A percentile compares a stretch with the other conserved stretches of the same genome.
These are phyloP conservation scores for Termitomyces sp. DNA, from an alignment of 768 basidiomycete genomes.

Conservation along the genomic window DNA sequence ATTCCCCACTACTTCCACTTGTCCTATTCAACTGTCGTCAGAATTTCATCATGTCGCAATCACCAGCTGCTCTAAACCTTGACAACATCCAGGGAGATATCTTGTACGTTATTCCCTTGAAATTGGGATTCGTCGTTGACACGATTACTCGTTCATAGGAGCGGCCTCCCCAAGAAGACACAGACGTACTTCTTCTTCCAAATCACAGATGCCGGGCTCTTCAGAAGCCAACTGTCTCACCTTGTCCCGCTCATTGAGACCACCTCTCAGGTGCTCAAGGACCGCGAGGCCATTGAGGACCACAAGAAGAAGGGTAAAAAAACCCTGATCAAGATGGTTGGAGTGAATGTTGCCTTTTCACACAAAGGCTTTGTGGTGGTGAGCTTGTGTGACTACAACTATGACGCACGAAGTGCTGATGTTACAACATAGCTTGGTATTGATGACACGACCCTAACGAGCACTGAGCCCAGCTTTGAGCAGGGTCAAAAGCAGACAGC, in stretches of 20 bases:
- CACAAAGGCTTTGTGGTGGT: conserved; percentile 39
- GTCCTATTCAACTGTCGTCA: neutral
- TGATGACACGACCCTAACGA: conserved; percentile 29
- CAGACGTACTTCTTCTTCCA: conserved; percentile 49
- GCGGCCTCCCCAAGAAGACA: conserved; percentile 50
- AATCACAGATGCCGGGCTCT: conserved; percentile 35
- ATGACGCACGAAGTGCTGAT: neutral
- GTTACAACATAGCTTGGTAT: conserved; percentile 27
- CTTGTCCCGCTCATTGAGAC: conserved; percentile 43
- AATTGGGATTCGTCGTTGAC: neutral
- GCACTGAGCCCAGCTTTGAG: conserved; percentile 26
- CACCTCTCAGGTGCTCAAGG: conserved; percentile 33
- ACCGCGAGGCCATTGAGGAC: conserved; percentile 32
- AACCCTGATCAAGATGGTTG: conserved; percentile 31
- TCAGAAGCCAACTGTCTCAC: conserved; percentile 34
- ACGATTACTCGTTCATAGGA: conserved; percentile 22
- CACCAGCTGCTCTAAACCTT: conserved; percentile 29
- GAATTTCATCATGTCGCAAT: conserved; percentile 14
- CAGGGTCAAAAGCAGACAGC: conserved; percentile 37
- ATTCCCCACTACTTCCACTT: neutral
- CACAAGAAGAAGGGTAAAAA: conserved; percentile 30
- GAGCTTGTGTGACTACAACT: neutral
- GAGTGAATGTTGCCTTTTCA: conserved; percentile 51
- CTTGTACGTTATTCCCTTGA: conserved; percentile 24
- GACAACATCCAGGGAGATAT: conserved; percentile 44